A percentile compares a stretch with the other conserved stretches of the same genome.
These are phyloP conservation scores for Xylariaceae sp. DNA, from an alignment of 2,329 filamentous ascomycete genomes.

Conservation along the genomic window DNA sequence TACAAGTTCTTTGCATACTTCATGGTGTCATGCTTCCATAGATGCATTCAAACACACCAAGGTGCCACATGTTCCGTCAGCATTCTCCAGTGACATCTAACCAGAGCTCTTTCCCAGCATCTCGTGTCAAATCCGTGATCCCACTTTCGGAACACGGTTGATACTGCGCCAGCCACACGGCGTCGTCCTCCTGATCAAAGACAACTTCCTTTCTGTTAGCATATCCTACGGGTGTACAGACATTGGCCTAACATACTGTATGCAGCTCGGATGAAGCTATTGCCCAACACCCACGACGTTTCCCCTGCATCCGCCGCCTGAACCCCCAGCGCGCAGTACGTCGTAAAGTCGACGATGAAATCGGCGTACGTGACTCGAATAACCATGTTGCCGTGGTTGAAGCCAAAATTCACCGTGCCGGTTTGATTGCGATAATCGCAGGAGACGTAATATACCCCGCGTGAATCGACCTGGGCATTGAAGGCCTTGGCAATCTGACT, in stretches of 20 bases:
- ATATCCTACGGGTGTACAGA: slow-evolving; percentile 7
- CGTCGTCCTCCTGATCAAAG: slow-evolving; percentile 34
- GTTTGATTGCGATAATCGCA: slow-evolving; percentile 34
- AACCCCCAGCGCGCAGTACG: slow-evolving; percentile 31
- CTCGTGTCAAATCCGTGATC: slow-evolving; percentile 29
- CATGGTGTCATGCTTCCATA: no score
- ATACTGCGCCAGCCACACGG: slow-evolving; percentile 35
- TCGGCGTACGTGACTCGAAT: slow-evolving; percentile 42
- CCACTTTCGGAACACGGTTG: slow-evolving; percentile 31
- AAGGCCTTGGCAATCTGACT: slow-evolving; percentile 32
- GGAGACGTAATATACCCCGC: slow-evolving; percentile 27
- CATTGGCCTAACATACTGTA: slow-evolving; percentile 25
- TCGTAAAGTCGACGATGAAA: slow-evolving; percentile 35
- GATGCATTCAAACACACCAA: no score
- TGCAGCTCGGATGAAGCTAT: slow-evolving; percentile 33
- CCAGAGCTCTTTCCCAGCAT: slow-evolving; percentile 26
- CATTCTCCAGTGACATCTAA: slow-evolving; percentile 28
- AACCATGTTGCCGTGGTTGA: slow-evolving; percentile 35
- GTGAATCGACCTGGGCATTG: slow-evolving; percentile 25
- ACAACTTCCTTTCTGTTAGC: slow-evolving; percentile 23
- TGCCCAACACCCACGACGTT: slow-evolving; percentile 32
- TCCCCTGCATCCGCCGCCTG: slow-evolving; percentile 29
- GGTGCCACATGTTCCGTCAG: no score
- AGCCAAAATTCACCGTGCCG: slow-evolving; percentile 42
- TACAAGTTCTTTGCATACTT: no score